Conservation (phyloP, 306 rosid species). For the Prosopis cineraria region DNA sequence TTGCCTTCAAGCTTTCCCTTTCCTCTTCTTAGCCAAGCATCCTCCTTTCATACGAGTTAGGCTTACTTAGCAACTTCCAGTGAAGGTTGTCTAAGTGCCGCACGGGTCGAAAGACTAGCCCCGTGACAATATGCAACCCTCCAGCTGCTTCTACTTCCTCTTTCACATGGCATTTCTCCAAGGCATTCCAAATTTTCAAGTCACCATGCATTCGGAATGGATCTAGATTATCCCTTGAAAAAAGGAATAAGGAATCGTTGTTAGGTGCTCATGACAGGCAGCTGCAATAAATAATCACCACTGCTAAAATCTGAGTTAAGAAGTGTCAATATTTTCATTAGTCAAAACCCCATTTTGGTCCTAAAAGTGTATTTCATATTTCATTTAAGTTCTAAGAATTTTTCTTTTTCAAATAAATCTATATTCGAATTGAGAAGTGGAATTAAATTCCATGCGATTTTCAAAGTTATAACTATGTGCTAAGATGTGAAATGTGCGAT, state of each 20-base stretch:
- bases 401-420: neutral
- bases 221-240: slow-evolving; percentile 81
- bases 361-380: neutral
- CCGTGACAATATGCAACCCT: slow-evolving; percentile 75
- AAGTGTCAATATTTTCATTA: neutral
- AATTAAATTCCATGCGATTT: too few species aligned
- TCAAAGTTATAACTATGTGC: too few species aligned
- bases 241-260: neutral
- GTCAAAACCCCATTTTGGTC: neutral
- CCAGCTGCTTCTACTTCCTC: slow-evolving; percentile 83
- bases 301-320: slow-evolving; percentile 3
- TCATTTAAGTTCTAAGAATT: neutral
- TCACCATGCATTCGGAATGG: slow-evolving; percentile 69
- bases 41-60: too few species aligned
- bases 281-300: slow-evolving; percentile 35
- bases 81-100: too few species aligned
- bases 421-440: too few species aligned
- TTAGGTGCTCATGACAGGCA: slow-evolving; percentile 10
- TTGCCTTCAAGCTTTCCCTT: too few species aligned
- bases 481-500: too few species aligned
- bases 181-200: slow-evolving; percentile 69
- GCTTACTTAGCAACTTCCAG: too few species aligned
- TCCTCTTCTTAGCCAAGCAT: too few species aligned
- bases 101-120: too few species aligned
- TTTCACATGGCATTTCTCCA: slow-evolving; percentile 84